Conservation (phyloP, 2,329 filamentous ascomycete species). For the Phyllosticta citriasiana region DNA sequence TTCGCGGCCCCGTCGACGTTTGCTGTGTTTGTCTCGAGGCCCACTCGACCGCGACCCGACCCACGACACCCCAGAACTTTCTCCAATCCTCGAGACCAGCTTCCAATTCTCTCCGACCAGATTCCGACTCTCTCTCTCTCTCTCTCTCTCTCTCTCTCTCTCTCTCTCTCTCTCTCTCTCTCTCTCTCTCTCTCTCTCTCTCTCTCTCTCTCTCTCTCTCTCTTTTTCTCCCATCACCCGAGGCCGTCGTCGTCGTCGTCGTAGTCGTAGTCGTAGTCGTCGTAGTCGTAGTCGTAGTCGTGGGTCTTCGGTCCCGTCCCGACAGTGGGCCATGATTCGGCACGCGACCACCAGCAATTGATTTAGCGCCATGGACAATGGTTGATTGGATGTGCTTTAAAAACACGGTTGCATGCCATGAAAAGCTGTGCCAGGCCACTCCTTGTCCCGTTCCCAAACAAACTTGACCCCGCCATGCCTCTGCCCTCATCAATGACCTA, state of each 20-base stretch:
- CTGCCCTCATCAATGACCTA: too few species aligned
- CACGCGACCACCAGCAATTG: neutral
- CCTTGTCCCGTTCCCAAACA: neutral
- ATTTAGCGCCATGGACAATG: neutral
- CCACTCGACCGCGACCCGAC: neutral
- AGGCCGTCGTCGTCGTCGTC: neutral
- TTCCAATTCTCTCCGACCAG: neutral
- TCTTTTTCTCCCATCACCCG: neutral
- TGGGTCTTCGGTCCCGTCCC: neutral
- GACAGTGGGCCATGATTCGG: neutral
- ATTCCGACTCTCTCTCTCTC: neutral
- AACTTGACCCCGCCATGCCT: neutral
- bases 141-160: too few species aligned
- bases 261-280: too few species aligned
- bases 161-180: too few species aligned
- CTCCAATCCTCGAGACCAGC: neutral
- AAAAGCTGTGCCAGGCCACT: neutral
- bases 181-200: neutral
- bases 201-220: too few species aligned
- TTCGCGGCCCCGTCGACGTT: neutral
- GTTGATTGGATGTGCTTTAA: neutral
- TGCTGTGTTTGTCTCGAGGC: neutral
- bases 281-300: neutral
- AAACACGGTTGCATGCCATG: neutral
- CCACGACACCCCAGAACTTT: neutral